phyloP scores from a whole-genome alignment of 2,329 filamentous ascomycete species.

The Ceratocystis ficicola region DNA sequence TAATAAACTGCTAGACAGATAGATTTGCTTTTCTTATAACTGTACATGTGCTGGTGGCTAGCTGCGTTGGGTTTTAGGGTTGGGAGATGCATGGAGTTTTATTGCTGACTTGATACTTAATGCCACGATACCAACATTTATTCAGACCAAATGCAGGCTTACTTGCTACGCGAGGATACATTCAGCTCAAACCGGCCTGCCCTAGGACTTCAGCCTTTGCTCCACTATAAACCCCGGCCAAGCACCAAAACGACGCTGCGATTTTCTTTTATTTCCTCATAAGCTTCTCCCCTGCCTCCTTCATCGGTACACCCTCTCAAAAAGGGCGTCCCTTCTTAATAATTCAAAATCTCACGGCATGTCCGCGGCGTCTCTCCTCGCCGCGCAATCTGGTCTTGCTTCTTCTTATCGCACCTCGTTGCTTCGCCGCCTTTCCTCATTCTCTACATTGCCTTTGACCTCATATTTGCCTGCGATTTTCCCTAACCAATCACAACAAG shows the following conservation, averaged over 20 bases:
- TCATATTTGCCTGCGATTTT: constrained; percentile 8
- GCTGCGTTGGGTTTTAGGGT: background rate
- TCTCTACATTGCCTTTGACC: background rate
- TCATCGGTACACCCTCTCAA: background rate
- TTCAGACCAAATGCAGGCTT: too few species aligned
- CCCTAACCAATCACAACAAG: background rate
- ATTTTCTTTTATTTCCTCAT: too few species aligned
- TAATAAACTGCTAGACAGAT: background rate
- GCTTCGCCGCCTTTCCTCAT: background rate
- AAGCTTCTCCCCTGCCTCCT: background rate
- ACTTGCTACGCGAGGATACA: too few species aligned
- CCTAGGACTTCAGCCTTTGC: too few species aligned
- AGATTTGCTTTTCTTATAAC: background rate
- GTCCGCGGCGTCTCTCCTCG: background rate
- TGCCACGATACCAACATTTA: too few species aligned
- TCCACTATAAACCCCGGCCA: too few species aligned
- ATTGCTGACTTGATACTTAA: too few species aligned
- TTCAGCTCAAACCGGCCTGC: too few species aligned
- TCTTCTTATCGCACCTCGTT: background rate
- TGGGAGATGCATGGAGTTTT: too few species aligned
- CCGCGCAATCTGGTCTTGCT: background rate
- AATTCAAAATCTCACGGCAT: background rate
- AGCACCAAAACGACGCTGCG: too few species aligned
- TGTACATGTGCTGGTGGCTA: background rate
- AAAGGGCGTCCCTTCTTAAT: too few species aligned